Evolutionary conservation across 2,329 filamentous ascomycete genomes (phyloP), one percentile per base, ranked within the genome.

Genomic region (Pyrenochaeta sp.): DNA sequence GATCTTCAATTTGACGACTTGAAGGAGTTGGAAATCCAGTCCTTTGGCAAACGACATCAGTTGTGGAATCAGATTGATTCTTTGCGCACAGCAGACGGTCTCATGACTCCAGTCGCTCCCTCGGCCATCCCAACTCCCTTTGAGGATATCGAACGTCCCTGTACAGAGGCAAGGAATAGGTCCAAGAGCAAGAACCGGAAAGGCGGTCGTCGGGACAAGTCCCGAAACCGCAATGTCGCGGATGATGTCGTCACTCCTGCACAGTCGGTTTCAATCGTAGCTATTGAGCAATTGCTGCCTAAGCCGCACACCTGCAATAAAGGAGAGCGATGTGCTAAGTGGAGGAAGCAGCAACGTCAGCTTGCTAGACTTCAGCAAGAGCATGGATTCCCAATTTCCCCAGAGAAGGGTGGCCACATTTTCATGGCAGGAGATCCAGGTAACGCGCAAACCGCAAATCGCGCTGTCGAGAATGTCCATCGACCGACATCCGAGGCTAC

Each of bases 1-100:
- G 93, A 94, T n/a, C 82, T 99, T 43, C 93, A 96, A 73, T 93
- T 94, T 67, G 92, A 96, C 63, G 93, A 95, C 69, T 81, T 95
- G 55, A 90, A 90, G 75, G 91, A 95, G 77, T 84, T 95, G 19
- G 89, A 89, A 65, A 94, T 95, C 54, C 83, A 86, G 58, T 94
- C 91, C 1, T 94, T 95, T 72, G 91, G 91, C 43, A 90, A 93
- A 67, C 84, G 91, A 59, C 92, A 90, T 66, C 88, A 88, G 70
- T 81, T 94, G 13, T 95, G 91, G 91, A 88, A 90, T 68, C 88
- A 93, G 73, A 91, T 95, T 58, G 88, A 91, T 74, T 80, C 84
- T 28, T 83, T 95, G 54, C 85, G 88, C 49, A 80, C 79, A 37
- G 77, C 77, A 34, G 78, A 82, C 43, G 76, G 77, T 9, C 71